Evolutionary conservation across 2,329 filamentous ascomycete species (phyloP).

Genomic region (Fusarium bactridioides): DNA sequence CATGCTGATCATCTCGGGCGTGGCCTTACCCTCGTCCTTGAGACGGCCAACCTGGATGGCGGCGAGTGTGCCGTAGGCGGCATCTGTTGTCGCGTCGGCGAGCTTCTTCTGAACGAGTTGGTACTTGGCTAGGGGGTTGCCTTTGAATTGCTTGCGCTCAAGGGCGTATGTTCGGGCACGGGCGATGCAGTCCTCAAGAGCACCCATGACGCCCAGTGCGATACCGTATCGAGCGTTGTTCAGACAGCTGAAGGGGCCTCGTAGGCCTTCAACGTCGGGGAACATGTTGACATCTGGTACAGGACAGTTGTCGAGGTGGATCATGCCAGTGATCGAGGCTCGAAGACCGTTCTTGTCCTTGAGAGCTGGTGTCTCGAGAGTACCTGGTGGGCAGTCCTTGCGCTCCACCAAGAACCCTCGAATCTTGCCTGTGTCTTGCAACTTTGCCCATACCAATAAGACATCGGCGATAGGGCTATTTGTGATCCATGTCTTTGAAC

Average conservation of each 20-base stretch:
- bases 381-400: constrained; percentile 83
- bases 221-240: constrained; percentile 96
- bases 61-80: constrained; percentile 88
- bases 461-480: constrained; percentile 91
- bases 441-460: constrained; percentile 89
- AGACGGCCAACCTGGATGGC: constrained; percentile 89
- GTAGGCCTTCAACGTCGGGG: constrained; percentile 84
- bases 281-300: constrained; percentile 95
- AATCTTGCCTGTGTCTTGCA: constrained; percentile 92
- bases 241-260: constrained; percentile 90
- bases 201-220: constrained; percentile 91
- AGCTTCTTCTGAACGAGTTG: constrained; percentile 98
- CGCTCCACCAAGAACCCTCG: constrained; percentile 91
- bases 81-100: constrained; percentile 89
- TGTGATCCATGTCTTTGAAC: constrained; percentile 94
- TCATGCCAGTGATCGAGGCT: constrained; percentile 97
- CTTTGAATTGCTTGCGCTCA: constrained; percentile 94
- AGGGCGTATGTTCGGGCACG: constrained; percentile 87
- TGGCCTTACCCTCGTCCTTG: constrained; percentile 87
- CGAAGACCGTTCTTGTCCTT: constrained; percentile 96
- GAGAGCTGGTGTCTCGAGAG: constrained; percentile 88
- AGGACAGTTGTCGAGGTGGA: constrained; percentile 89
- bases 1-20: constrained; percentile 96
- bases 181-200: constrained; percentile 88
- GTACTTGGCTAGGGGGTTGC: constrained; percentile 93